These are phyloP conservation scores for Ogataea kodamae DNA, from an alignment of 805 yeast genomes.

Conservation along the genomic window DNA sequence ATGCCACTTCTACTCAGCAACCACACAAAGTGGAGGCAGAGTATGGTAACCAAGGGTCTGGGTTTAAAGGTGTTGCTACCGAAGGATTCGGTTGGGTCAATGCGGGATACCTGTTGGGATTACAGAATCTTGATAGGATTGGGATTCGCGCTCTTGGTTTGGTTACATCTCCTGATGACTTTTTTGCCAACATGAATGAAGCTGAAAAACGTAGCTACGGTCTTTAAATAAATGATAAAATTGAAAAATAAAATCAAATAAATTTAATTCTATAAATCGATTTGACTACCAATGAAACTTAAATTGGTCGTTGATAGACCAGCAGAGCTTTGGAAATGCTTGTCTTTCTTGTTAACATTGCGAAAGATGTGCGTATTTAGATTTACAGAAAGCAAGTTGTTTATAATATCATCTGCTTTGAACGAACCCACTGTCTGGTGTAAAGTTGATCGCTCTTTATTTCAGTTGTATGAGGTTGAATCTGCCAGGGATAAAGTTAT, in stretches of 20 bases:
- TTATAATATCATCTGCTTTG: conserved; percentile 48
- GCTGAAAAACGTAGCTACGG: conserved; percentile 40
- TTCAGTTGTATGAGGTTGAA: conserved; percentile 48
- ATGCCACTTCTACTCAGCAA: conserved; percentile 75
- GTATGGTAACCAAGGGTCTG: conserved; percentile 95
- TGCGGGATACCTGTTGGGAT: conserved; percentile 75
- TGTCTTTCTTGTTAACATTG: conserved; percentile 35
- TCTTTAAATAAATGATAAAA: no score
- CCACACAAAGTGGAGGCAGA: conserved; percentile 94
- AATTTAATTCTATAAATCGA: conserved; percentile 1
- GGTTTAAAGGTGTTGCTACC: conserved; percentile 85
- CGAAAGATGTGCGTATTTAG: conserved; percentile 55
- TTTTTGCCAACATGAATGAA: conserved; percentile 46
- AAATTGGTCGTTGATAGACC: conserved; percentile 25
- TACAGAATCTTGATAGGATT: conserved; percentile 59
- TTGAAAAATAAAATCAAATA: conserved; percentile 1
- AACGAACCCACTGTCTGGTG: conserved; percentile 72
- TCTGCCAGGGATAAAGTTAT: conserved; percentile 53
- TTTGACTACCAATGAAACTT: conserved; percentile 23
- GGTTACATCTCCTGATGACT: conserved; percentile 66
- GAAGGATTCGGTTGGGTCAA: conserved; percentile 99
- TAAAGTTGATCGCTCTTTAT: conserved; percentile 44
- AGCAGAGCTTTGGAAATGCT: conserved; percentile 22
- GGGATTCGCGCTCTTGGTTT: conserved; percentile 78
- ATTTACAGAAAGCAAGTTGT: conserved; percentile 48